These are phyloP conservation scores for Lepiota venenata DNA, from an alignment of 768 basidiomycete genomes.

Conservation along the genomic window DNA sequence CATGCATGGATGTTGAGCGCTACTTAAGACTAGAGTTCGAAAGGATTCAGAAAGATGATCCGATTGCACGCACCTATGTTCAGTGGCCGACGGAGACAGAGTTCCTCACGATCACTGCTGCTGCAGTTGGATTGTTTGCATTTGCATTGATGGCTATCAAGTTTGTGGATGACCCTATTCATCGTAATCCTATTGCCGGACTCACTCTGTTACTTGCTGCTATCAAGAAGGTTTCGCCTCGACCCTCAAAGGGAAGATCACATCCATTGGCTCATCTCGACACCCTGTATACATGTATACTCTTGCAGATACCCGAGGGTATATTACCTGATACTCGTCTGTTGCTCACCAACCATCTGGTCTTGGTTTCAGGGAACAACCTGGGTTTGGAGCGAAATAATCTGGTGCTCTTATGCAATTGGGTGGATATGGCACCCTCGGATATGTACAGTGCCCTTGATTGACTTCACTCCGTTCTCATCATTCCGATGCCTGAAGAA, in stretches of 20 bases:
- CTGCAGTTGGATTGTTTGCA: not conserved
- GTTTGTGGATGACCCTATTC: not conserved
- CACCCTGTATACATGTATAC: not conserved
- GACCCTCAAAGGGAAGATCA: not conserved
- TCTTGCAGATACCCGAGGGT: not conserved
- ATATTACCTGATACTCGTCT: not conserved
- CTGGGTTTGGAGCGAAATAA: no score
- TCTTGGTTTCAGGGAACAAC: no score
- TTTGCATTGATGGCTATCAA: not conserved
- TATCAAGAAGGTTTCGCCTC: not conserved
- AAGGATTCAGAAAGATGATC: constrained; percentile 6
- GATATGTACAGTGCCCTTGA: not conserved
- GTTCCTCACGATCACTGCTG: not conserved
- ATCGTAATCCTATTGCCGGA: not conserved
- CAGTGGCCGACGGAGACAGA: no score
- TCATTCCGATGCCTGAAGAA: not conserved
- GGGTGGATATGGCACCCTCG: not conserved
- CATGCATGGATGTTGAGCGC: constrained; percentile 16
- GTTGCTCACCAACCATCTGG: not conserved
- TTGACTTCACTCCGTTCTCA: not conserved
- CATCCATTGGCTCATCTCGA: not conserved
- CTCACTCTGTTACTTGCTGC: not conserved
- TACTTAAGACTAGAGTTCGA: constrained; percentile 13
- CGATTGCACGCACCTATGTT: not conserved
- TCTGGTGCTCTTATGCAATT: not conserved